Conservation (phyloP, 1,284 basidiomycete genomes). For the Tremellales sp. region DNA sequence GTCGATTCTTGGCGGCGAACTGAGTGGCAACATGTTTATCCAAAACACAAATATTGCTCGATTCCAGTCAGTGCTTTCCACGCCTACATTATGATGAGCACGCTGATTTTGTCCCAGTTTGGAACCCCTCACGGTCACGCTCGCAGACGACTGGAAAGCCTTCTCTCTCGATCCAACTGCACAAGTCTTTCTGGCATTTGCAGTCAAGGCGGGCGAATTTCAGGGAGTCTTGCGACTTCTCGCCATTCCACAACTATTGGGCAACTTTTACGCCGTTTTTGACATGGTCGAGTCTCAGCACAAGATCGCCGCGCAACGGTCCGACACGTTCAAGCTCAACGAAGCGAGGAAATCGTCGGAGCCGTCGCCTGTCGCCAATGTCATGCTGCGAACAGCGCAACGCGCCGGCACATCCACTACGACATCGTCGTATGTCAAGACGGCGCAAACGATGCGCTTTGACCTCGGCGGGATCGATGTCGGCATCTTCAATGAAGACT, state of each 20-base stretch:
- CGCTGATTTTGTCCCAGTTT: slow-evolving; percentile 56
- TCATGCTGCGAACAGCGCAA: slow-evolving; percentile 67
- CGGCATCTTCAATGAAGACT: slow-evolving; percentile 38
- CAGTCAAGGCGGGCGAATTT: slow-evolving; percentile 68
- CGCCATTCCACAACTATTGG: slow-evolving; percentile 39
- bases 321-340: slow-evolving; percentile 67
- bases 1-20: slow-evolving; percentile 66
- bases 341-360: slow-evolving; percentile 54
- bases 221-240: slow-evolving; percentile 65
- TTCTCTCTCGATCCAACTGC: slow-evolving; percentile 54
- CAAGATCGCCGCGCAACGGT: slow-evolving; percentile 49
- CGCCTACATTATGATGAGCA: neutral
- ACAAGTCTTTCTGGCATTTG: slow-evolving; percentile 70
- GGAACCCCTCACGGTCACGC: slow-evolving; percentile 68
- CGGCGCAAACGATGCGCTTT: slow-evolving; percentile 41
- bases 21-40: slow-evolving; percentile 66
- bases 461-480: slow-evolving; percentile 39
- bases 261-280: slow-evolving; percentile 39
- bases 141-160: slow-evolving; percentile 77
- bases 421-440: slow-evolving; percentile 21
- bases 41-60: slow-evolving; percentile 71
- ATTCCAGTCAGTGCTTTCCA: slow-evolving; percentile 60
- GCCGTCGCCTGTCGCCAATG: slow-evolving; percentile 73
- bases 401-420: slow-evolving; percentile 59
- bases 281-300: slow-evolving; percentile 64